A percentile compares a stretch with the other conserved stretches of the same genome.
Evolutionary conservation across 139 green algal genomes (phyloP).

Genomic region (Chlamydomonas sp.): DNA sequence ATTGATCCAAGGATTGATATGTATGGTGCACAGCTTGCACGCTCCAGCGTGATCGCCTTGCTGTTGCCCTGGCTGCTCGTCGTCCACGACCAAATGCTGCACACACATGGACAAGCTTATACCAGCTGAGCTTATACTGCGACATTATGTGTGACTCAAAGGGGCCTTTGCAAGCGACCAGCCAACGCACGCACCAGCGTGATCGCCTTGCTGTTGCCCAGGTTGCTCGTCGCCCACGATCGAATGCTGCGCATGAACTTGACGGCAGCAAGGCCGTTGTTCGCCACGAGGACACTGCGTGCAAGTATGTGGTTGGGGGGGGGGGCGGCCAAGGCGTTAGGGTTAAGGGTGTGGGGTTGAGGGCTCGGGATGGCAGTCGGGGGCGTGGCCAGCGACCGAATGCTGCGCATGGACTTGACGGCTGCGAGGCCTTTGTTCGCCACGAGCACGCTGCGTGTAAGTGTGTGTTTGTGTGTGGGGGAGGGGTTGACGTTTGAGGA

Average conservation of each 20-base stretch:
- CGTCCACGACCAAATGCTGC: neutral
- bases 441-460: slow-evolving; percentile 75
- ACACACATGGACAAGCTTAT: too few relatives aligned
- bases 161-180: too few relatives aligned
- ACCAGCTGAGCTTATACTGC: too few relatives aligned
- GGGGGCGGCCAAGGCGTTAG: neutral
- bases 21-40: neutral
- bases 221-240: slow-evolving; percentile 47
- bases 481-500: too few relatives aligned
- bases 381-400: neutral
- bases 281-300: slow-evolving; percentile 82
- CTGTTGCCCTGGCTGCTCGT: neutral
- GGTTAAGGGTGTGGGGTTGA: neutral
- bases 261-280: slow-evolving; percentile 90
- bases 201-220: neutral
- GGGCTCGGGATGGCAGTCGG: neutral
- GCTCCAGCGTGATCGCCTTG: too few relatives aligned
- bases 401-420: slow-evolving; percentile 26
- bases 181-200: too few relatives aligned
- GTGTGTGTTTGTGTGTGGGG: neutral
- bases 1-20: neutral
- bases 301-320: neutral
- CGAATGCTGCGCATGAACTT: slow-evolving; percentile 95
- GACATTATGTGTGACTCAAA: too few relatives aligned
- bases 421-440: slow-evolving; percentile 92